These are phyloP conservation scores for Fusarium agapanthi DNA, from an alignment of 2,329 filamentous ascomycete species.

Conservation along the genomic window DNA sequence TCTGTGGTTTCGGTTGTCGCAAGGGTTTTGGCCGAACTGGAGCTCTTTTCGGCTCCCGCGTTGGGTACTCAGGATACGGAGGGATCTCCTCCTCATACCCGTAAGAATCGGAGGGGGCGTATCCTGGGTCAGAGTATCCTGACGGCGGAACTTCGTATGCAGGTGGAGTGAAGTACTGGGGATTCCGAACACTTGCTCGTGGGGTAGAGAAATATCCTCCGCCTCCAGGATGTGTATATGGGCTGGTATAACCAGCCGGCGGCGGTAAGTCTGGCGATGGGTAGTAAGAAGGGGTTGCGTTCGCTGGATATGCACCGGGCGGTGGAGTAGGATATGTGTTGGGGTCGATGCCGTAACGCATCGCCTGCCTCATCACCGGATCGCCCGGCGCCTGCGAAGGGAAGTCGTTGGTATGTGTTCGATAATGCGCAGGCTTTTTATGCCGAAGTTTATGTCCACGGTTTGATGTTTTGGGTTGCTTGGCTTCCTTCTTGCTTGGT, in stretches of 20 bases:
- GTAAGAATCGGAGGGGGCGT: not conserved
- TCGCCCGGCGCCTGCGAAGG: not conserved
- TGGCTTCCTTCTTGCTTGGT: not conserved
- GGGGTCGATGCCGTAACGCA: not conserved
- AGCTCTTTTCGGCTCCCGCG: not conserved
- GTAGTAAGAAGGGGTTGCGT: not conserved
- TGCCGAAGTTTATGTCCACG: not conserved
- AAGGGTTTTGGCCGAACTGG: not conserved
- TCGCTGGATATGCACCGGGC: not conserved
- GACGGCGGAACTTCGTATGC: not conserved
- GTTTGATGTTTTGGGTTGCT: not conserved
- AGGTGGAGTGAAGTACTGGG: not conserved
- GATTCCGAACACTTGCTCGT: not conserved
- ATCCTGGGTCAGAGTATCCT: not conserved
- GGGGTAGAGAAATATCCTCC: not conserved
- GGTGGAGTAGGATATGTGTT: not conserved
- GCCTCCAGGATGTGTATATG: not conserved
- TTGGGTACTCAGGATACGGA: not conserved
- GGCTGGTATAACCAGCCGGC: not conserved
- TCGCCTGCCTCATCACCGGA: not conserved
- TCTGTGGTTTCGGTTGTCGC: not conserved
- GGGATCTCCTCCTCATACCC: not conserved
- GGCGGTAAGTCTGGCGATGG: not conserved
- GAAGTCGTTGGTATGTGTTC: not conserved
- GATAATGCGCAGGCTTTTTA: not conserved